phyloP scores from a whole-genome alignment of 2,329 filamentous ascomycete species.

The Teratosphaeriaceae sp. region DNA sequence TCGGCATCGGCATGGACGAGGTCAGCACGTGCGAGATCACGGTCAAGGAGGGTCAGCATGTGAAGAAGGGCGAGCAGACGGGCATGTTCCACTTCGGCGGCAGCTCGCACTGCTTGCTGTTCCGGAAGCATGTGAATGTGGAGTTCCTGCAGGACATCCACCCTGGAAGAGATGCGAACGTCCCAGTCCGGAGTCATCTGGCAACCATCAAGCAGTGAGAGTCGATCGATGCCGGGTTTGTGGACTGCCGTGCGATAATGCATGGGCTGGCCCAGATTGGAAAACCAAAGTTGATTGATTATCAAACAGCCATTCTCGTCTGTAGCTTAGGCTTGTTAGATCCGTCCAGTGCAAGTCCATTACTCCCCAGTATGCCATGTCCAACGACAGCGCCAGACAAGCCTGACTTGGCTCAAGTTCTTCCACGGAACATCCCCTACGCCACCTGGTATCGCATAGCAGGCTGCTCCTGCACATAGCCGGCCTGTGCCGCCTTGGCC shows the following conservation, averaged over 20 bases:
- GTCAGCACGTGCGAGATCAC: constrained; percentile 66
- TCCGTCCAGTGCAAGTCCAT: no score
- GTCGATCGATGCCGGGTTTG: no score
- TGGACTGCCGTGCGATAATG: no score
- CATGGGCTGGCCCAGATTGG: no score
- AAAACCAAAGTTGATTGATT: no score
- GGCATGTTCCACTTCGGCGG: constrained; percentile 82
- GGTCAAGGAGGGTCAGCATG: constrained; percentile 56
- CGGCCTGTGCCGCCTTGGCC: background rate
- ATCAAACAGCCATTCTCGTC: no score
- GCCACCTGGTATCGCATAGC: background rate
- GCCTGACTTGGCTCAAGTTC: no score
- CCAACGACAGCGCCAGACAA: no score
- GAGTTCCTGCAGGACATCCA: constrained; percentile 26
- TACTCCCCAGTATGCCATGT: no score
- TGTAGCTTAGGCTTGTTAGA: no score
- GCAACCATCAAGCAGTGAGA: constrained; percentile 26
- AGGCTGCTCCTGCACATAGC: background rate
- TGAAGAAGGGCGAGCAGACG: constrained; percentile 63
- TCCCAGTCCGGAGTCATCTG: constrained; percentile 32
- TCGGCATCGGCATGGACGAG: constrained; percentile 71
- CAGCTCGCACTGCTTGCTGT: constrained; percentile 61
- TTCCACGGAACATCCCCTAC: background rate
- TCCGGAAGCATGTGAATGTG: constrained; percentile 49
- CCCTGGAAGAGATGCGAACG: constrained; percentile 28